Evolutionary conservation across 164 flowering plant genomes (phyloP), one percentile per base, ranked within the genome.

Genomic region (Macadamia tetraphylla): DNA sequence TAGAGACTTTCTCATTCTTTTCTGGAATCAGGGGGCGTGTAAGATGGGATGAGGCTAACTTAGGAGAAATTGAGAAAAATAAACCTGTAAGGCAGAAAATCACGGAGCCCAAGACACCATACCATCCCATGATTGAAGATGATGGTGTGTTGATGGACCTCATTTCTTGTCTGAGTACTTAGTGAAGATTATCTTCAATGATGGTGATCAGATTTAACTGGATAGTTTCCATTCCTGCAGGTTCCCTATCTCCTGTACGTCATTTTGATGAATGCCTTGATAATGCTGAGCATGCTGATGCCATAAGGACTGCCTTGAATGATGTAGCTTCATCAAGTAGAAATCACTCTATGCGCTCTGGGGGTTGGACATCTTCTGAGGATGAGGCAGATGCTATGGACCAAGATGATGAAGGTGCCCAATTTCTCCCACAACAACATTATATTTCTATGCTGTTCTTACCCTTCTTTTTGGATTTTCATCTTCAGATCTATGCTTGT

Each of bases 51-150:
- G 99, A 95, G 72, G 87, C 82, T 56, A 95, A 92, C 79, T 70
- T 95, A 70, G 88, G 76, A 49, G 91, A 92, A 75, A 95, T 95
- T 68, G 99, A 95, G 81, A 82, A 90, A 62, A 92, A 84, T 69
- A 95, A 95, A 75, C 99, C 99, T 65, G 91, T 87, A 44, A 90
- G 99, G 83, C 98, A 95, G 85, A 95, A 95, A 82, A 95, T 95
- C 29, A 89, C 97, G 64, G 99, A 95, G 79, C 99, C 99, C 52
- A 95, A 95, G 91, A 95, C 99, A 11, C 99, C 99, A 10, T 95
- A 86, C 77, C 99, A 91, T 77, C 94, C 81, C 49, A 88, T 89
- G 97, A 77, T 84, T 76, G 94, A 92, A 72, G 96, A 83, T 53
- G 96, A 88, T 79, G 93, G 95, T 63, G 61, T 32, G 29, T 14